A percentile compares a stretch with the other conserved stretches of the same genome.
Conservation (phyloP, 805 yeast genomes). For the Yarrowia divulgata region DNA sequence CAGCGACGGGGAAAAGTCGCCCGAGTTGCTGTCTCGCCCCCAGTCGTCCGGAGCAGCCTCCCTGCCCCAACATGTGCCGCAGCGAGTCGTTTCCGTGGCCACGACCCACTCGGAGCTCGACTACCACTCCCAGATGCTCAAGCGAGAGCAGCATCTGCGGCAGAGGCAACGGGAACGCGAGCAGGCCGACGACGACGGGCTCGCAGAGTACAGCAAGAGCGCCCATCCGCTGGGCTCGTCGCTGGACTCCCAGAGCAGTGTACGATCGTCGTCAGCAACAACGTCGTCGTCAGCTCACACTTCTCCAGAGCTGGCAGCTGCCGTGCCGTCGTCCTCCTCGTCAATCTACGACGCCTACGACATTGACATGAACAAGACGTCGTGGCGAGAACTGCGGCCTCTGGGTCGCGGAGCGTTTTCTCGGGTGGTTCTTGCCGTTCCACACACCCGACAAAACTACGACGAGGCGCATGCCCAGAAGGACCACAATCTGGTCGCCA, state of each 20-base stretch:
- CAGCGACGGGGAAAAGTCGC: slow-evolving; percentile 15
- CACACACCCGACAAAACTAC: slow-evolving; percentile 41
- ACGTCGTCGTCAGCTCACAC: slow-evolving; percentile 7
- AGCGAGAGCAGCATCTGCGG: slow-evolving; percentile 37
- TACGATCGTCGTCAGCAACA: background rate
- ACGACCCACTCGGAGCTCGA: slow-evolving; percentile 17
- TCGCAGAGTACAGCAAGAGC: slow-evolving; percentile 39
- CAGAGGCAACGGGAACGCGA: slow-evolving; percentile 34
- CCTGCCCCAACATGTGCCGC: slow-evolving; percentile 31
- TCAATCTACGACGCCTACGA: slow-evolving; percentile 49
- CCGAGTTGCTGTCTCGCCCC: background rate
- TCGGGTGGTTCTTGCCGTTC: slow-evolving; percentile 52
- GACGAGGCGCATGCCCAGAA: slow-evolving; percentile 45
- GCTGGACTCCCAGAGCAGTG: slow-evolving; percentile 1
- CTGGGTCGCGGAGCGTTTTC: slow-evolving; percentile 55
- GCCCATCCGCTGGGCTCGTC: slow-evolving; percentile 29
- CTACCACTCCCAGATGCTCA: slow-evolving; percentile 37
- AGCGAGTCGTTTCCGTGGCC: slow-evolving; percentile 26
- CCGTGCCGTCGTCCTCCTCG: slow-evolving; percentile 4
- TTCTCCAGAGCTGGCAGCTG: slow-evolving; percentile 12
- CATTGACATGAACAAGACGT: slow-evolving; percentile 42
- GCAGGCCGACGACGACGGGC: slow-evolving; percentile 40
- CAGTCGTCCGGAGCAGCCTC: slow-evolving; percentile 15
- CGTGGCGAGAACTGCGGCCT: slow-evolving; percentile 48
- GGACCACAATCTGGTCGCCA: slow-evolving; percentile 59